Evolutionary conservation across 306 rosid genomes (phyloP), one percentile per base, ranked within the genome.

Genomic region (Quercus berberidifolia): DNA sequence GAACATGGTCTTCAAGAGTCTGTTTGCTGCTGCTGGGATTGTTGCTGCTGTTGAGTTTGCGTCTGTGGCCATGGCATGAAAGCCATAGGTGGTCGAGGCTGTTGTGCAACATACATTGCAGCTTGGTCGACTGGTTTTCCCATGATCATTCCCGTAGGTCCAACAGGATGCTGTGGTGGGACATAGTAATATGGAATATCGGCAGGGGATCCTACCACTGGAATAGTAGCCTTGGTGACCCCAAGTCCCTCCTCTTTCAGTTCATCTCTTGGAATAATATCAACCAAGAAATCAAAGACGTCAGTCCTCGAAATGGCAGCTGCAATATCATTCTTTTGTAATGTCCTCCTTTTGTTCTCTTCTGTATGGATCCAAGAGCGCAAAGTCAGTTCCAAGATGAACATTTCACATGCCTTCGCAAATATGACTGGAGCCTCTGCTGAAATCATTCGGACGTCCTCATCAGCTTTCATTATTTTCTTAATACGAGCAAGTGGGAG

Each of bases 401-500:
- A 91, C 90, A 92, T 88, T 78, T 92, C 97, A 38, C 96, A 91
- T 43, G 97, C 97, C 82, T 91, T 92, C 8, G 94, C 96, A 74
- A 93, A 91, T 78, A 93, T 75, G 54, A 89, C 96, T 0, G 96
- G 94, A 57, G 96, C 97, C 83, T 93, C 96, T 1, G 94, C 90
- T 3, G 96, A 91, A 58, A 93, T 89, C 96, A 91, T 89, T 57
- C 93, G 86, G 14, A 92, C 97, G 78, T 92, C 97, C 88, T 89
- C 96, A 80, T 92, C 97, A n/a, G 92, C 96, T 84, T 88, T 93
- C 97, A 93, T 91, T 46, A 93, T 93, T 74, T 85, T 93, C 78
- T 88, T 93, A 19, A 93, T 93, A 49, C 94, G 86, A 46, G 90
- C 91, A 51, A 91, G 89, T 0, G 97, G 97, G 9, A 93, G 83